These are phyloP conservation scores for Talinum fruticosum DNA, from an alignment of 148 eudicot species.

Conservation along the genomic window DNA sequence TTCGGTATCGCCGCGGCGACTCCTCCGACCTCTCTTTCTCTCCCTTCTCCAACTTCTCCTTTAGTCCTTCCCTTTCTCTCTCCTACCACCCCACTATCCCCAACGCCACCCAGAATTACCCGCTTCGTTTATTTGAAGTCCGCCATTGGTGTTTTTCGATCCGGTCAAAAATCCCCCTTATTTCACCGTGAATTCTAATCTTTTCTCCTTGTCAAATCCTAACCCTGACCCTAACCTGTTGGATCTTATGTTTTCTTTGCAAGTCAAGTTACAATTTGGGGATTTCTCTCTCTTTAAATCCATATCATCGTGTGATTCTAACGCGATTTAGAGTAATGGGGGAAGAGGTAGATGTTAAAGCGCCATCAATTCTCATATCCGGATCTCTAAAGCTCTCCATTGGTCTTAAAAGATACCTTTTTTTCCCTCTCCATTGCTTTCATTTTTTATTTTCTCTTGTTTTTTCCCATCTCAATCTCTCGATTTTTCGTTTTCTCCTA, in stretches of 20 bases:
- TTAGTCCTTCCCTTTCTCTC: conserved; percentile 75
- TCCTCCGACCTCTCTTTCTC: conserved; percentile 73
- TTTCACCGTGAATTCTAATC: conserved; percentile 58
- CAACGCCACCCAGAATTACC: conserved; percentile 26
- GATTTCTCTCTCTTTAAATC: conserved; percentile 71
- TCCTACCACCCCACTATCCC: conserved; percentile 58
- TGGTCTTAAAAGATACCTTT: no score
- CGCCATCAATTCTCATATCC: no score
- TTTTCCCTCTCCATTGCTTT: no score
- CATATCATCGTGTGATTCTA: conserved; percentile 22
- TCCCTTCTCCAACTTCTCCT: conserved; percentile 62
- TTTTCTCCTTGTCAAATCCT: conserved; percentile 31
- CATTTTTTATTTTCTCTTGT: no score
- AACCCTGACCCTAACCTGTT: conserved; percentile 31
- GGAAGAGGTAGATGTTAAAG: no score
- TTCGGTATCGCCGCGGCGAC: conserved; percentile 59
- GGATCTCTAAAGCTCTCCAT: no score
- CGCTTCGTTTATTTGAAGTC: conserved; percentile 65
- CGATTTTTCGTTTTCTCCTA: no score
- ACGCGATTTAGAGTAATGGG: conserved; percentile 15
- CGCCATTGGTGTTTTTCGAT: conserved; percentile 66
- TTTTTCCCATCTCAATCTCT: no score
- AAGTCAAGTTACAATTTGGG: conserved; percentile 71
- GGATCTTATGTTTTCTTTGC: conserved; percentile 58
- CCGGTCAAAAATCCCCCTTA: conserved; percentile 70